phyloP scores from a whole-genome alignment of 805 yeast species.

The Starmera amethionina region DNA sequence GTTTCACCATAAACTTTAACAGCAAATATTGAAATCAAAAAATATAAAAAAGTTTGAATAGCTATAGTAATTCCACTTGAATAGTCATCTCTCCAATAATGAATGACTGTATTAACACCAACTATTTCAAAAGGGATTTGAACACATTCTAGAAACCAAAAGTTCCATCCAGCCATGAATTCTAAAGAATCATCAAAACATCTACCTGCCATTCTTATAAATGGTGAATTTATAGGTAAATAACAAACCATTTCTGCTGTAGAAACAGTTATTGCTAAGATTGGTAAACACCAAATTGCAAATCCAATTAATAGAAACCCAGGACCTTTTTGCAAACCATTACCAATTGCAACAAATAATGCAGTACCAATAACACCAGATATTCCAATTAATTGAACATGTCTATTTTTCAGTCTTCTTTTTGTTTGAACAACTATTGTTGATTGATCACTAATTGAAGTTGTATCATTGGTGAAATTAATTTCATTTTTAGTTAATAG shows the following conservation, averaged over 20 bases:
- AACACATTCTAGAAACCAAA: slow-evolving; percentile 65
- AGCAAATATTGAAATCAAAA: slow-evolving; percentile 59
- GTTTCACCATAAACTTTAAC: slow-evolving; percentile 72
- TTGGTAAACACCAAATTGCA: slow-evolving; percentile 59
- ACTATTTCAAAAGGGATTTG: slow-evolving; percentile 79
- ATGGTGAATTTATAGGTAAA: slow-evolving; percentile 70
- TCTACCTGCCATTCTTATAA: slow-evolving; percentile 62
- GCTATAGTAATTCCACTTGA: slow-evolving; percentile 61
- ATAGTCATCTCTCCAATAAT: slow-evolving; percentile 73
- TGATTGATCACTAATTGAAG: slow-evolving; percentile 13
- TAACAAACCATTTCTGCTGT: slow-evolving; percentile 77
- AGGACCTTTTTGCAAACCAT: slow-evolving; percentile 55
- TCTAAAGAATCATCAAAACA: slow-evolving; percentile 71
- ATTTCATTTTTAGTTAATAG: background rate
- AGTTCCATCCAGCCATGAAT: slow-evolving; percentile 71
- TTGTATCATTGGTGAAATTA: background rate
- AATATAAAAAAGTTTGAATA: slow-evolving; percentile 54
- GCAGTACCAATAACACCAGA: slow-evolving; percentile 84
- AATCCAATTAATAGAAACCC: slow-evolving; percentile 58
- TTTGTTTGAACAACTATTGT: slow-evolving; percentile 23
- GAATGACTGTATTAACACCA: slow-evolving; percentile 68
- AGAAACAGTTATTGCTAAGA: slow-evolving; percentile 54
- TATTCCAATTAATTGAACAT: slow-evolving; percentile 68
- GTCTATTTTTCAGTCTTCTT: slow-evolving; percentile 52
- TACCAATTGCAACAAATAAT: slow-evolving; percentile 63